Conservation (phyloP, 2,329 filamentous ascomycete genomes). For the Remersonia thermophila region DNA sequence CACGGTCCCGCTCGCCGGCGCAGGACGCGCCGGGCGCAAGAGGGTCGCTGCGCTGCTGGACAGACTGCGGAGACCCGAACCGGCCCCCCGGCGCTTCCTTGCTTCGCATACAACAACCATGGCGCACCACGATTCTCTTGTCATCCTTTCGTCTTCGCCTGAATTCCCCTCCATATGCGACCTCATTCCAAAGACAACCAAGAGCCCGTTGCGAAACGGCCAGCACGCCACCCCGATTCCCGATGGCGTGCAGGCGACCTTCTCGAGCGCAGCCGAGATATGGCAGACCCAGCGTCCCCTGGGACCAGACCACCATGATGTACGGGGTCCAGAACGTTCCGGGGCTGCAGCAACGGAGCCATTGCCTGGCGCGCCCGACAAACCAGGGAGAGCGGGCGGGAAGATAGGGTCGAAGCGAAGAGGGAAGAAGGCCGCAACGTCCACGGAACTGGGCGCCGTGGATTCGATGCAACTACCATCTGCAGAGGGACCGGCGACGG, state of each 20-base stretch:
- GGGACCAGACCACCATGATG: slow-evolving; percentile 5
- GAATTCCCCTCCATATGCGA: slow-evolving; percentile 41
- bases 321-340: background rate
- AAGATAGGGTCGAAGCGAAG: no score
- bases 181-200: slow-evolving; percentile 28
- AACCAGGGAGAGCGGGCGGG: no score
- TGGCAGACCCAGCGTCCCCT: slow-evolving; percentile 23
- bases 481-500: no score
- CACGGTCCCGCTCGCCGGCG: background rate
- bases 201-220: slow-evolving; percentile 24
- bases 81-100: slow-evolving; percentile 19
- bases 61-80: slow-evolving; percentile 22
- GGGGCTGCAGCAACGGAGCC: no score
- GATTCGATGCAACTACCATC: no score
- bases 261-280: slow-evolving; percentile 31
- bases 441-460: no score
- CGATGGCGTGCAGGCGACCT: slow-evolving; percentile 24
- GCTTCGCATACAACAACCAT: slow-evolving; percentile 7
- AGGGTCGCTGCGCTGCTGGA: slow-evolving; percentile 24
- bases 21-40: slow-evolving; percentile 11
- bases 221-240: slow-evolving; percentile 28
- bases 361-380: background rate
- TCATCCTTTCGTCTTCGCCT: slow-evolving; percentile 38
- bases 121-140: slow-evolving; percentile 17
- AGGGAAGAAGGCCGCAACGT: no score